Percentiles rank a stretch among this genome's conserved stretches.
Evolutionary conservation across 208 protist species (phyloP).

Genomic region (Perkinsela sp.): DNA sequence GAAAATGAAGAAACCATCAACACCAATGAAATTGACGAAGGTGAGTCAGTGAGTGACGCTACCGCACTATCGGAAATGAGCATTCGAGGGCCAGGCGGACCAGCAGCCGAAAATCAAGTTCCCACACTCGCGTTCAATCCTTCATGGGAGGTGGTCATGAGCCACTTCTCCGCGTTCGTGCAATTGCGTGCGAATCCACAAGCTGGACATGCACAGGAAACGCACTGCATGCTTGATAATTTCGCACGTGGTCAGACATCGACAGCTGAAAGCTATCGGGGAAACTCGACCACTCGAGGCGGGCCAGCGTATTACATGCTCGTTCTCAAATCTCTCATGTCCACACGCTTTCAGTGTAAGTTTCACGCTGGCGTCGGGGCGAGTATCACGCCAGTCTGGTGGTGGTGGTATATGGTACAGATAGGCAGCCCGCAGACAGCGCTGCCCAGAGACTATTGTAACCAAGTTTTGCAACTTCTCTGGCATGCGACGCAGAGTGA

Average conservation of each 20-base stretch:
- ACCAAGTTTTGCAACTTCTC: not conserved
- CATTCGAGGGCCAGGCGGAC: too few species aligned
- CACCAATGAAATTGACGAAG: too few species aligned
- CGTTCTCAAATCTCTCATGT: not conserved
- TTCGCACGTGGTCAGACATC: too few species aligned
- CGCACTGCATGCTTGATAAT: too few species aligned
- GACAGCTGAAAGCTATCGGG: too few species aligned
- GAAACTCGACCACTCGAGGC: too few species aligned
- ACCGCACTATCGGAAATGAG: too few species aligned
- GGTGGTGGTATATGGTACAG: not conserved
- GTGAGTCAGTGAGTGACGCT: too few species aligned
- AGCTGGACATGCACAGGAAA: too few species aligned
- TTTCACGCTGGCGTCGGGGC: not conserved
- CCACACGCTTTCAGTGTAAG: not conserved
- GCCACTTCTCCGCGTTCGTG: not conserved
- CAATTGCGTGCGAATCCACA: too few species aligned
- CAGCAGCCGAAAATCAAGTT: too few species aligned
- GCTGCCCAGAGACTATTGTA: not conserved
- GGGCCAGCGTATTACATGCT: not conserved
- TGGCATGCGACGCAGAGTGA: not conserved
- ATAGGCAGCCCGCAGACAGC: not conserved
- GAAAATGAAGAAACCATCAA: too few species aligned
- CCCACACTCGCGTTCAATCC: not conserved
- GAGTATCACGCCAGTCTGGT: not conserved
- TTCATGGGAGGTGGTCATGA: not conserved